Percentiles rank a stretch among this genome's conserved stretches.
These are phyloP conservation scores for Rosa multiflora DNA, from an alignment of 306 rosid species.

Conservation along the genomic window DNA sequence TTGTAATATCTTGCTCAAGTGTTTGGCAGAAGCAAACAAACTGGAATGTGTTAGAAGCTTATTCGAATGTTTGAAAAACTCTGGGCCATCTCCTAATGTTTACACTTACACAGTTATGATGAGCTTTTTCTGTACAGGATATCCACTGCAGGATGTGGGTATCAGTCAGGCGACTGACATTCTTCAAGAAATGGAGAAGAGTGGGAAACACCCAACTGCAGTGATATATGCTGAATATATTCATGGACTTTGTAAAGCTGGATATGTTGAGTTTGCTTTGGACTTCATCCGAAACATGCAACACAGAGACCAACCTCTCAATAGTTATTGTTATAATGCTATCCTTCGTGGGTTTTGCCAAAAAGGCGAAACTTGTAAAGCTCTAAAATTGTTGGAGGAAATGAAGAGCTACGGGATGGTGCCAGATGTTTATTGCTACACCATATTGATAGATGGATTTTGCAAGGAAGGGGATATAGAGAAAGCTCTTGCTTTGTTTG, in stretches of 20 bases:
- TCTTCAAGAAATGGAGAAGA: constrained; percentile 44
- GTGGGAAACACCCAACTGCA: constrained; percentile 29
- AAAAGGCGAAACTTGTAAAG: not conserved
- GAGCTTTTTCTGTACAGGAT: constrained; percentile 48
- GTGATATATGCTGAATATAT: not conserved
- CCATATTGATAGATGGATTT: not conserved
- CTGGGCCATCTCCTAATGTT: constrained; percentile 55
- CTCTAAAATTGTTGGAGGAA: not conserved
- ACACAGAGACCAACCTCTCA: not conserved
- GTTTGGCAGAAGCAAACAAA: constrained; percentile 54
- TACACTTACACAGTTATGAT: constrained; percentile 65
- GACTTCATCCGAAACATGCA: not conserved
- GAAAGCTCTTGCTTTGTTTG: not conserved
- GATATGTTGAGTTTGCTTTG: not conserved
- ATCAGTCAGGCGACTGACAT: constrained; percentile 45
- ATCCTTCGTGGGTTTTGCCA: not conserved
- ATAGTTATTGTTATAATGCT: not conserved
- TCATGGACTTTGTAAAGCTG: not conserved
- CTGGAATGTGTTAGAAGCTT: constrained; percentile 41
- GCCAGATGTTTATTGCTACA: constrained; percentile 1
- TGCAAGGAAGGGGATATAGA: not conserved
- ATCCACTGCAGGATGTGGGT: constrained; percentile 35
- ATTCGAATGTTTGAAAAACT: constrained; percentile 42
- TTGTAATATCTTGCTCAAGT: constrained; percentile 69
- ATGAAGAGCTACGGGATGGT: not conserved